Conservation (phyloP, 2,329 filamentous ascomycete species). For the Colletotrichum sp. region DNA sequence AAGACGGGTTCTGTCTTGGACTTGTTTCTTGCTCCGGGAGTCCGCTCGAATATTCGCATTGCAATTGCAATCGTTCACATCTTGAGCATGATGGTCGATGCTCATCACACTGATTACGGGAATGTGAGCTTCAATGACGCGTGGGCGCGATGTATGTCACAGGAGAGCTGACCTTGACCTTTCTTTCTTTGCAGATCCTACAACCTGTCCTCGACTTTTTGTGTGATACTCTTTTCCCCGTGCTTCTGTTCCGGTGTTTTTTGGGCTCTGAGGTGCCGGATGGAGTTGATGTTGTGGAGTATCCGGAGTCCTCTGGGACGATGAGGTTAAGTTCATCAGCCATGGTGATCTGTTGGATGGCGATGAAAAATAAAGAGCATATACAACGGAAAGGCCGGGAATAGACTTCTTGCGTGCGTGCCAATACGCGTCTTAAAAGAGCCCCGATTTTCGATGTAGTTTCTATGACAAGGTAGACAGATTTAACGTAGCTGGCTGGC, state of each 20-base stretch:
- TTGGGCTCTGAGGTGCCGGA: not conserved
- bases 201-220: not conserved
- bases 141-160: not conserved
- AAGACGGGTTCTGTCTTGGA: not conserved
- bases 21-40: not conserved
- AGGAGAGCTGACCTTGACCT: slow-evolving; percentile 1
- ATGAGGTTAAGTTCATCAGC: not conserved
- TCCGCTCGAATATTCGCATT: not conserved
- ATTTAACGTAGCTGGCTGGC: not conserved
- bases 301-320: not conserved
- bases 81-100: not conserved
- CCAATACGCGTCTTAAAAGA: not conserved
- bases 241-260: not conserved
- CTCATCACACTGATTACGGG: not conserved
- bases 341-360: not conserved
- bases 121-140: not conserved
- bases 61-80: not conserved
- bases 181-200: not conserved
- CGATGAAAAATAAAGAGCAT: not conserved
- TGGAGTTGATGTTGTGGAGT: not conserved
- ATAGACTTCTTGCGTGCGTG: not conserved
- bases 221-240: not conserved
- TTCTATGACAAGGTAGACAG: not conserved
- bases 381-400: not conserved
- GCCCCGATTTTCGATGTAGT: not conserved